phyloP scores from a whole-genome alignment of 23 red algal genomes.

The Gracilaria vermiculophylla region DNA sequence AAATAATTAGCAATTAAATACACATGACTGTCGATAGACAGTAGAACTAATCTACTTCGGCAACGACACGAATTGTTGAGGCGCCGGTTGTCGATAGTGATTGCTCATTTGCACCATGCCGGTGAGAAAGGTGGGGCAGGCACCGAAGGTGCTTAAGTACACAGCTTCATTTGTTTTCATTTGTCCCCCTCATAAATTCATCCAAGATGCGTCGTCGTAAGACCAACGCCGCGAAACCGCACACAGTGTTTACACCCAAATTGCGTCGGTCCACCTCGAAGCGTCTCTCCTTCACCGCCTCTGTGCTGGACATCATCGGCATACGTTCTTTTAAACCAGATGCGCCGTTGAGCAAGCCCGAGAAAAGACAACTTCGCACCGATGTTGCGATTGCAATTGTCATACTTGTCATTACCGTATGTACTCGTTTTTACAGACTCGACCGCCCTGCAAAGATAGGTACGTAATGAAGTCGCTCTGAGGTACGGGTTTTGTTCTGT shows the following conservation, averaged over 20 bases:
- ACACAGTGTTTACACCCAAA: background rate
- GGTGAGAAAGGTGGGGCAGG: too few relatives aligned
- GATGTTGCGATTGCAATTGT: constrained; percentile 16
- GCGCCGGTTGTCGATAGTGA: background rate
- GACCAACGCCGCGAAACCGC: background rate
- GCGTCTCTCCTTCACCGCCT: background rate
- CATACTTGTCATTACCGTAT: constrained; percentile 45
- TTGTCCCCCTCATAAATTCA: background rate
- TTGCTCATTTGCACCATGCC: background rate
- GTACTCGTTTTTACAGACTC: constrained; percentile 72
- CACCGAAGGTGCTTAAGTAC: too few relatives aligned
- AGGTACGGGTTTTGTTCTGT: too few relatives aligned
- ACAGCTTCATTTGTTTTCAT: background rate
- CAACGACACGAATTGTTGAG: background rate
- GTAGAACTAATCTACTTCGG: background rate
- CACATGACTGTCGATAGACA: background rate
- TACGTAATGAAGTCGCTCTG: background rate
- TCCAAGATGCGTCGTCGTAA: background rate
- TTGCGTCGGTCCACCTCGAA: background rate
- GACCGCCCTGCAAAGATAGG: constrained; percentile 66
- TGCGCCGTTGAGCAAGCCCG: background rate
- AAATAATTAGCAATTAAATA: background rate
- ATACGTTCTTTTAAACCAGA: constrained; percentile 16
- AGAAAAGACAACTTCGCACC: background rate
- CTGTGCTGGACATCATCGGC: constrained; percentile 1